phyloP scores from a whole-genome alignment of 352 stramenopile species.

The Blastocystis sp. region DNA sequence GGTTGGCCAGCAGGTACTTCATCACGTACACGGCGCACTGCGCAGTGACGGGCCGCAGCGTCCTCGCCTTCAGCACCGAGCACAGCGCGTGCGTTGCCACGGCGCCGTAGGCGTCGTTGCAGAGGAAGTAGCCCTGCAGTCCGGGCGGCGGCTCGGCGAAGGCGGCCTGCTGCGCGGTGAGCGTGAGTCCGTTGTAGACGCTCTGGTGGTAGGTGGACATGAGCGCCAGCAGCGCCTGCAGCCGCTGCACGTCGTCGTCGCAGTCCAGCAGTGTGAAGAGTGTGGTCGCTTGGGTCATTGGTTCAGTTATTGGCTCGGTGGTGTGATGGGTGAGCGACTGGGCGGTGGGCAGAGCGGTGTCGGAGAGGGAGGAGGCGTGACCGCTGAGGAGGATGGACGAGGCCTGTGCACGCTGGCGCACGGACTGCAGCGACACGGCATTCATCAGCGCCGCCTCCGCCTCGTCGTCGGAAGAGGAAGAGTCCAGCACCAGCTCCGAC shows the following conservation, averaged over 20 bases:
- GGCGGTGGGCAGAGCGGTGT: no score
- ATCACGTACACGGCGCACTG: conserved; percentile 19
- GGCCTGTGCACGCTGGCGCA: not conserved
- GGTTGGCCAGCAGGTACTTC: conserved; percentile 7
- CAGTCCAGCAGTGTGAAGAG: not conserved
- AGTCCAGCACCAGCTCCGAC: not conserved
- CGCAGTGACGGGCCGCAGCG: not conserved
- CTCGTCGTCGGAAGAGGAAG: not conserved
- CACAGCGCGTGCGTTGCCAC: not conserved
- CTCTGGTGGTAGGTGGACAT: conserved; percentile 24
- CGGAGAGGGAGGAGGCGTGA: not conserved
- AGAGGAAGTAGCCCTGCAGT: conserved; percentile 22
- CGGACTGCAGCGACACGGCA: not conserved
- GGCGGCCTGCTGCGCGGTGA: not conserved
- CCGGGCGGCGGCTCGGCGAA: not conserved
- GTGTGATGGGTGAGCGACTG: no score
- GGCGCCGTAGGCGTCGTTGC: not conserved
- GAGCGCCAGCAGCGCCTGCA: not conserved
- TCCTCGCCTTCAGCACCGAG: not conserved
- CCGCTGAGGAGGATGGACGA: not conserved
- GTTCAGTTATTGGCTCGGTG: no score
- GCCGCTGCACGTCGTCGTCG: not conserved
- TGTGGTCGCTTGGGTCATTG: not conserved
- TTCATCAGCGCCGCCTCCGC: not conserved
- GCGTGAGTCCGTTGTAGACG: conserved; percentile 3